These are phyloP conservation scores for Mycena crocata DNA, from an alignment of 768 basidiomycete species.

Conservation along the genomic window DNA sequence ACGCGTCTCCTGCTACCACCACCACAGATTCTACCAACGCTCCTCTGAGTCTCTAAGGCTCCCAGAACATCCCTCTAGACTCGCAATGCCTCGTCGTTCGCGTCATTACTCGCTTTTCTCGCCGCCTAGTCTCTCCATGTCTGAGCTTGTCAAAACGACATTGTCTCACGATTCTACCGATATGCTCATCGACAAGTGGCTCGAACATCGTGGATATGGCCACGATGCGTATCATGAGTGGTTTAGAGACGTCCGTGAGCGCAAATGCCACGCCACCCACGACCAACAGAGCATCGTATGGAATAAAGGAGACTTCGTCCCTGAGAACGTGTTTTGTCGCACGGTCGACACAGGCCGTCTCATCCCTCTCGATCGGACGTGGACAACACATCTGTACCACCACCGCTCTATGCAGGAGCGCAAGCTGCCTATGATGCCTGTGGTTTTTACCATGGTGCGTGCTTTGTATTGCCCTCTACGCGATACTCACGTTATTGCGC, in stretches of 20 bases:
- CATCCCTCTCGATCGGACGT: constrained; percentile 84
- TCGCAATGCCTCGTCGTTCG: constrained; percentile 55
- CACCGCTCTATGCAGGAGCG: constrained; percentile 81
- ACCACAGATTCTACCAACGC: neutral
- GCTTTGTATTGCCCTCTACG: constrained; percentile 5
- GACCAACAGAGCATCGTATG: constrained; percentile 65
- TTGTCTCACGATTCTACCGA: constrained; percentile 82
- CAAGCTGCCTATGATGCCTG: constrained; percentile 81
- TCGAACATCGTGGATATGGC: constrained; percentile 70
- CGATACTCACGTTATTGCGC: constrained; percentile 23
- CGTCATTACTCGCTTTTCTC: constrained; percentile 71
- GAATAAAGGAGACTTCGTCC: constrained; percentile 81
- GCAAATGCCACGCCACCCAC: constrained; percentile 67
- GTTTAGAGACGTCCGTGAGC: constrained; percentile 77
- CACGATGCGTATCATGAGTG: constrained; percentile 83
- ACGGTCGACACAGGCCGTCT: constrained; percentile 83
- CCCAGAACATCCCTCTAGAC: neutral
- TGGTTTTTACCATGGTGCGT: constrained; percentile 83
- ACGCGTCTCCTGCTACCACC: constrained; percentile 4
- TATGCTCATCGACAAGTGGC: constrained; percentile 87
- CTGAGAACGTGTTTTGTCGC: constrained; percentile 83
- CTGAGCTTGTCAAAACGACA: constrained; percentile 83
- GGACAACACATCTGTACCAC: constrained; percentile 86
- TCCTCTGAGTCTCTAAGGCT: too few species aligned
- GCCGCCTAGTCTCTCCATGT: constrained; percentile 77